These are phyloP conservation scores for Xylariomycetidae sp. DNA, from an alignment of 2,329 filamentous ascomycete species.

Conservation along the genomic window DNA sequence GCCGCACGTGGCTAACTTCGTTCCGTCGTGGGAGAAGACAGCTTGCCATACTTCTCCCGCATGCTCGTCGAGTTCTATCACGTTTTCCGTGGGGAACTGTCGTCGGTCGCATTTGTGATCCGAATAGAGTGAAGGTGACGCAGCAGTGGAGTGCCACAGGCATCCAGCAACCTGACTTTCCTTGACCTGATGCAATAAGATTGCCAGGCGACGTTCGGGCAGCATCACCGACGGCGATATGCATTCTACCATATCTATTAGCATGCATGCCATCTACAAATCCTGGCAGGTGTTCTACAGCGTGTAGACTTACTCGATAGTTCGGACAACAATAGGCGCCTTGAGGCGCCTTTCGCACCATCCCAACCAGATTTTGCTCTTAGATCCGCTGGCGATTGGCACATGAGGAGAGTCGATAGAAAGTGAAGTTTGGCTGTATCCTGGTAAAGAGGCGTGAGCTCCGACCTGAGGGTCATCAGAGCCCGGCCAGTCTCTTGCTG, in stretches of 20 bases:
- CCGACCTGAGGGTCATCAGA: constrained; percentile 75
- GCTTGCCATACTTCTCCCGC: constrained; percentile 86
- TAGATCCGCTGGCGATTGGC: constrained; percentile 68
- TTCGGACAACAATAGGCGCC: constrained; percentile 68
- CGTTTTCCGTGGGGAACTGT: constrained; percentile 69
- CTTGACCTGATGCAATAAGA: constrained; percentile 78
- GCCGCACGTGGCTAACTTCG: constrained; percentile 75
- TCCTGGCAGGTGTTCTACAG: too few species aligned
- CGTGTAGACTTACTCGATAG: constrained; percentile 67
- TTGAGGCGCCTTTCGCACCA: constrained; percentile 68
- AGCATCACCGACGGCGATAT: constrained; percentile 98
- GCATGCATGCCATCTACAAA: background rate
- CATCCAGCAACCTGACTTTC: constrained; percentile 76
- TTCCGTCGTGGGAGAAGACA: constrained; percentile 83
- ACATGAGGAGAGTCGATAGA: constrained; percentile 89
- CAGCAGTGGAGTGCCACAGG: constrained; percentile 77
- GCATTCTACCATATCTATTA: constrained; percentile 50
- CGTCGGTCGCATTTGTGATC: constrained; percentile 79
- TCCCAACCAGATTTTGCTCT: constrained; percentile 78
- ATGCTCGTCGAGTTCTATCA: constrained; percentile 66
- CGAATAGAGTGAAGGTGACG: constrained; percentile 77
- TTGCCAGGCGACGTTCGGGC: constrained; percentile 79
- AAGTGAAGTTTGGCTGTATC: constrained; percentile 73
- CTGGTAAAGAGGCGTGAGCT: constrained; percentile 80
- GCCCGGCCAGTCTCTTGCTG: constrained; percentile 65